These are phyloP conservation scores for Colletotrichum sp. DNA, from an alignment of 2,329 filamentous ascomycete genomes.

Conservation along the genomic window DNA sequence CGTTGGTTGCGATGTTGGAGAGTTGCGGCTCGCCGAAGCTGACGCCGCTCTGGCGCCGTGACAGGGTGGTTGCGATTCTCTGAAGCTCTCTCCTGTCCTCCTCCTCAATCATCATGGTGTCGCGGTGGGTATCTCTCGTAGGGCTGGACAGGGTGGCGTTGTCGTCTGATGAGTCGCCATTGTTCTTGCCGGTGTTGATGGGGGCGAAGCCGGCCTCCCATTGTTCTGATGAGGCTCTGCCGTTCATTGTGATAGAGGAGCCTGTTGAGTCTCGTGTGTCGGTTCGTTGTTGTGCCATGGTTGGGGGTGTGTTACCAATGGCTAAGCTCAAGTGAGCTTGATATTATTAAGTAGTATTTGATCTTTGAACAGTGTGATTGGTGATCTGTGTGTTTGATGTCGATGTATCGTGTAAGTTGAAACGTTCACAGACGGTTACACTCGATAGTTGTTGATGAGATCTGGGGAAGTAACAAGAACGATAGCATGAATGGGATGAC, in stretches of 20 bases:
- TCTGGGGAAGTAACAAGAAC: background rate
- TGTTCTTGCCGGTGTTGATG: conserved; percentile 4
- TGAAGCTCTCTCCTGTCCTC: conserved; percentile 41
- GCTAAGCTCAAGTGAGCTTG: conserved; percentile 1
- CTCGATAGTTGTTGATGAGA: background rate
- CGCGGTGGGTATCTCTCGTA: conserved; percentile 2
- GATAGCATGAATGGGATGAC: background rate
- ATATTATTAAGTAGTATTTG: background rate
- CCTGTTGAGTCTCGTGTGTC: background rate
- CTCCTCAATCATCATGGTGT: conserved; percentile 30
- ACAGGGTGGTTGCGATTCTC: conserved; percentile 44
- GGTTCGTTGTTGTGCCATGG: background rate
- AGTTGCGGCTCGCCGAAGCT: conserved; percentile 20
- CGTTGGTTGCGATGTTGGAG: conserved; percentile 19
- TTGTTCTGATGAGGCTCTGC: background rate
- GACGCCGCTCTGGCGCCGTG: conserved; percentile 35
- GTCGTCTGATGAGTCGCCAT: conserved; percentile 5
- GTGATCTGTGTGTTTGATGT: background rate
- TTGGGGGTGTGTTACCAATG: background rate
- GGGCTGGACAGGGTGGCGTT: background rate
- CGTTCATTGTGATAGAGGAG: conserved; percentile 7
- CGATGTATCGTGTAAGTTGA: background rate
- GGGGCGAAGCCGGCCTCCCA: background rate
- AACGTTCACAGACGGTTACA: background rate
- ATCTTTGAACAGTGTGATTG: background rate